Evolutionary conservation across 805 yeast genomes (phyloP).

Genomic region (Schwanniomyces occidentalis): DNA sequence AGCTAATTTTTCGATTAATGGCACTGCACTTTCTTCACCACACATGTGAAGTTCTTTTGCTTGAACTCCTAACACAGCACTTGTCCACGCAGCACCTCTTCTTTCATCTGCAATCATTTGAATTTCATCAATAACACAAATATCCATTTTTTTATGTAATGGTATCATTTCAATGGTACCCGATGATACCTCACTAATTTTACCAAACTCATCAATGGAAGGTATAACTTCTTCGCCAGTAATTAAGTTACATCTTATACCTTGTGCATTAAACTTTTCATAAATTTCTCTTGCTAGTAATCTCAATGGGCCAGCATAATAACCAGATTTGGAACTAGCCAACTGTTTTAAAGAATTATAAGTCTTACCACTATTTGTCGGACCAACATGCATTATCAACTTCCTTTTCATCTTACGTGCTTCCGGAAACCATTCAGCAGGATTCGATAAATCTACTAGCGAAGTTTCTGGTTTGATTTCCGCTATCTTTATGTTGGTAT

Average conservation of each 20-base stretch:
- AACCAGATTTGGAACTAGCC: constrained; percentile 68
- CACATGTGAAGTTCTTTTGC: constrained; percentile 89
- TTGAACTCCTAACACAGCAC: constrained; percentile 80
- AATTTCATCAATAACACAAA: constrained; percentile 91
- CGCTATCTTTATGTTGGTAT: constrained; percentile 12
- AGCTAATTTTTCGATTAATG: constrained; percentile 58
- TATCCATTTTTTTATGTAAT: constrained; percentile 65
- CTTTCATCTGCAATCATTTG: constrained; percentile 84
- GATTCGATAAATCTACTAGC: constrained; percentile 32
- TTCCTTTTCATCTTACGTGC: constrained; percentile 80
- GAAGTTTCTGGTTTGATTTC: constrained; percentile 10
- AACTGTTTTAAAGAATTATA: constrained; percentile 74
- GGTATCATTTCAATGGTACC: constrained; percentile 96
- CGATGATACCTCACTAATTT: constrained; percentile 71
- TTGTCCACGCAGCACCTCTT: constrained; percentile 95
- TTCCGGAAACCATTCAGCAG: constrained; percentile 72
- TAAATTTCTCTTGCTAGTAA: constrained; percentile 88
- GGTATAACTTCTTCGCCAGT: constrained; percentile 95
- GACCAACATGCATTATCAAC: constrained; percentile 92
- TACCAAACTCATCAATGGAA: constrained; percentile 67
- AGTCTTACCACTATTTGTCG: constrained; percentile 96
- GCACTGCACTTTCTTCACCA: constrained; percentile 88
- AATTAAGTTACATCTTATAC: constrained; percentile 73
- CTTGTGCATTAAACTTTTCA: constrained; percentile 70
- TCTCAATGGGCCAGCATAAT: constrained; percentile 93